Base-by-base conservation (phyloP, 495 filamentous ascomycete species). In the Daldinia loculata region DNA sequence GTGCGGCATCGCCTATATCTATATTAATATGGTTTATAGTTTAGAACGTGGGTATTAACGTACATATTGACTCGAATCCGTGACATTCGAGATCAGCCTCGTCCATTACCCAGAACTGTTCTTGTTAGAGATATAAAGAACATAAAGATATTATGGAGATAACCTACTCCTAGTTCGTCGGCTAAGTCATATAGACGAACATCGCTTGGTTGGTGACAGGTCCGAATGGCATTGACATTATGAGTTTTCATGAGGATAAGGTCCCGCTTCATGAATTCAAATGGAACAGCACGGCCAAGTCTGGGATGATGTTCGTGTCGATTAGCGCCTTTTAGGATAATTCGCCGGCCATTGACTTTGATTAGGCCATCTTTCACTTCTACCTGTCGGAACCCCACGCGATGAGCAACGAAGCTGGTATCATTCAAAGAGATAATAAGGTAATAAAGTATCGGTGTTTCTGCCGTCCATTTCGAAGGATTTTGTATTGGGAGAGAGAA, bases 41-140 rank as follows among this genome's bases (percentile, higher is more conserved):
- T 11, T 36, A 41, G 17, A 36, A 12, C 3, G 27, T 36, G 1
- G 6, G 19, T 12, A 11, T 26, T 2, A 53, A 62, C 62, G 61
- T 19, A 75, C 75, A 75, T n/a, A 77, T 77, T 3, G 73, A 67
- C 34, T 88, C 86, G 56, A 91, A 91, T 2, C 90, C 89, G 53
- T 91, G 90, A 66, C 89, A 91, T 75, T 91, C 90, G 0, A 91
- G 82, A 71, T 93, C 90, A 0, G 88, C 87, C 74, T 93, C 90
- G 59, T 91, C 90, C 66, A 92, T 89, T 14, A 92, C 83, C 81
- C 86, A 92, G 32, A 93, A 77, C 75, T 77, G 39, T 17, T 26
- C 19, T 15, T 22, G 29, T 67, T 27, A 41, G 41, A 36, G 41
- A 17, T 70, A n/a, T 14, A 39, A 14, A 1, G 15, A 6, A 57